Evolutionary conservation across 2,329 filamentous ascomycete genomes (phyloP), one percentile per base, ranked within the genome.

Genomic region (Aspergillus glaucus): DNA sequence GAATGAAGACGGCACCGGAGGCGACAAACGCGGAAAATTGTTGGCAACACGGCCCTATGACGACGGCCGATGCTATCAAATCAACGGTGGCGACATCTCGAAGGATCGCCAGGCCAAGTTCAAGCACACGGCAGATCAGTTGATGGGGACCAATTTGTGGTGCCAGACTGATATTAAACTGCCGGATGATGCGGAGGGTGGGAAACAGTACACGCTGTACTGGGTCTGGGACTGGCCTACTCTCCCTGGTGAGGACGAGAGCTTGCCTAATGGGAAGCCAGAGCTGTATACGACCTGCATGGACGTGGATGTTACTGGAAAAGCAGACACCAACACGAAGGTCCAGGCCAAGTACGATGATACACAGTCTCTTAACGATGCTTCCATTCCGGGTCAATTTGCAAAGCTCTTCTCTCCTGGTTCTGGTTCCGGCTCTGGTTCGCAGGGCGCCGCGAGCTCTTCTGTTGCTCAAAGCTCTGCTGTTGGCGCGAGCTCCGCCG

Each of bases 141-240:
- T 77, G 26, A 76, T 77, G 66, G 80, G 79, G 22, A 69, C 70
- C 42, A 80, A 85, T 59, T 75, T 91, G 45, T 84, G 79, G 73
- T 97, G 93, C 71, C 91, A 96, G 68, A 84, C 84, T 32, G 84
- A 93, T 62, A 74, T 96, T 43, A 77, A 84, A 61, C 74, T 98
- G 12, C 93, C 93, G 0, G 63, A 74, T 4, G 79, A 86, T 57
- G 73, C 82, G 43, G 68, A 78, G n/a, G 67, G 75, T 8, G 82
- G 82, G 41, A 79, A 83, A 26, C 77, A 78, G 24, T 88, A 91
- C 66, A 92, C 89, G 3, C 71, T 95, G 45, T 95, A 95, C 75
- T 97, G 92, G 92, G 85, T 96, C 42, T 97, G 93, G 93, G 86
- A 95, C 68, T 98, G 90, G 88, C 85, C 86, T 2, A 84, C 81